A percentile compares a stretch with the other conserved stretches of the same genome.
phyloP scores from a whole-genome alignment of 2,329 filamentous ascomycete species.

The Sclerotinia trifoliorum region DNA sequence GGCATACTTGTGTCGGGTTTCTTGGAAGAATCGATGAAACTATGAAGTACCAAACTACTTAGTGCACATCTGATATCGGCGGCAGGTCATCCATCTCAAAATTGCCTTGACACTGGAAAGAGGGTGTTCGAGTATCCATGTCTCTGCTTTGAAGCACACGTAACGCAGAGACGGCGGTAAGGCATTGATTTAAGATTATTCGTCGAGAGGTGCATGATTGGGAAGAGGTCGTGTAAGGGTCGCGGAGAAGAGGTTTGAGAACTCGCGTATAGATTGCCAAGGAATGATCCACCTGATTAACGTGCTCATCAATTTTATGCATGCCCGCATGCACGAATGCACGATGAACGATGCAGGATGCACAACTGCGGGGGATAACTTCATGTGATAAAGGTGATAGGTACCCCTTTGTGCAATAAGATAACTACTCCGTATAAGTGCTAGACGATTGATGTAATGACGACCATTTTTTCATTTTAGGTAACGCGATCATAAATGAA shows the following conservation, averaged over 20 bases:
- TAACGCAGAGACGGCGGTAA: neutral
- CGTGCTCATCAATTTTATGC: conserved; percentile 4
- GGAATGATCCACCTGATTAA: conserved; percentile 7
- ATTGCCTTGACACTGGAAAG: neutral
- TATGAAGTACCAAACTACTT: conserved; percentile 1
- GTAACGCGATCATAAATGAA: neutral
- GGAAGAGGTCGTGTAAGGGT: neutral
- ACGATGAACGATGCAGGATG: conserved; percentile 3
- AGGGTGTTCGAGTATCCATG: neutral
- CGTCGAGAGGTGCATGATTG: neutral
- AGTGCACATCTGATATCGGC: neutral
- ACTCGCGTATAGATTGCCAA: conserved; percentile 14
- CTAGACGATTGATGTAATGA: neutral
- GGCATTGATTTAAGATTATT: neutral
- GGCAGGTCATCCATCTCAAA: neutral
- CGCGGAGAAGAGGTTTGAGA: neutral
- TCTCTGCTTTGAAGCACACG: neutral
- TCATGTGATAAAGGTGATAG: neutral
- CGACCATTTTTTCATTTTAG: neutral
- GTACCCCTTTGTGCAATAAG: neutral
- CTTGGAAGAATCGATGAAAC: neutral
- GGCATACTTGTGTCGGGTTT: neutral
- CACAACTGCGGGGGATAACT: neutral
- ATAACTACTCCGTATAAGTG: no score
- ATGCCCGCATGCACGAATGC: neutral